Percentiles rank a stretch among this genome's conserved stretches.
Evolutionary conservation across 116 monocot species (phyloP).

Genomic region (Phalaenopsis hybrid): DNA sequence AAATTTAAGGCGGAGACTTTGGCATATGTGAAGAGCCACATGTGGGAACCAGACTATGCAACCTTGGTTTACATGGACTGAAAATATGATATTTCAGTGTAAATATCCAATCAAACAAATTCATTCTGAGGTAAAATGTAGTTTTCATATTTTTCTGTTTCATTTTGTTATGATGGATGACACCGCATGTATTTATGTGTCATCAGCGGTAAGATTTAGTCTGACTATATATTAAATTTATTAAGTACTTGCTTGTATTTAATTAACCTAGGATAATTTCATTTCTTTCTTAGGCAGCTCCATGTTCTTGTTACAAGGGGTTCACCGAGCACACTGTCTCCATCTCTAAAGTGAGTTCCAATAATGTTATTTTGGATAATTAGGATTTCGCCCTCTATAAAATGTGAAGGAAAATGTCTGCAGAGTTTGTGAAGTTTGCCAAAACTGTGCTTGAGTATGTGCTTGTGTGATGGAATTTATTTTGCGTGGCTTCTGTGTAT

Average conservation of each 20-base stretch:
- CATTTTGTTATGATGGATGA: neutral
- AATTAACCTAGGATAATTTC: neutral
- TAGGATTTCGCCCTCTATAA: too few species aligned
- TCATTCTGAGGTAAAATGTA: neutral
- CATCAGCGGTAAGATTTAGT: neutral
- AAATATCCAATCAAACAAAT: neutral
- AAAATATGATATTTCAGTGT: neutral
- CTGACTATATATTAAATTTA: neutral
- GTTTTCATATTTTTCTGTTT: neutral
- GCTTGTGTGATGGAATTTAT: too few species aligned
- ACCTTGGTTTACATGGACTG: slow-evolving; percentile 73
- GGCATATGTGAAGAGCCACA: slow-evolving; percentile 72
- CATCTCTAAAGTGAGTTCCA: too few species aligned
- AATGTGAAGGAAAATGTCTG: too few species aligned
- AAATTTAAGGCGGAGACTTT: slow-evolving; percentile 46
- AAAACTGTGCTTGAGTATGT: too few species aligned
- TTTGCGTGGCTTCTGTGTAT: too few species aligned
- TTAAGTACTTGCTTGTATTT: neutral
- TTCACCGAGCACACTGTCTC: too few species aligned
- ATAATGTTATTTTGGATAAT: too few species aligned
- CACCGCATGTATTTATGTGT: neutral
- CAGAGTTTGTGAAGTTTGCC: too few species aligned
- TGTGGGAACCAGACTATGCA: slow-evolving; percentile 88
- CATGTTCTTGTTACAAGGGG: too few species aligned
- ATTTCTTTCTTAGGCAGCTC: too few species aligned